Conservation (phyloP, 345 rosid species). For the Populus ilicifolia region DNA sequence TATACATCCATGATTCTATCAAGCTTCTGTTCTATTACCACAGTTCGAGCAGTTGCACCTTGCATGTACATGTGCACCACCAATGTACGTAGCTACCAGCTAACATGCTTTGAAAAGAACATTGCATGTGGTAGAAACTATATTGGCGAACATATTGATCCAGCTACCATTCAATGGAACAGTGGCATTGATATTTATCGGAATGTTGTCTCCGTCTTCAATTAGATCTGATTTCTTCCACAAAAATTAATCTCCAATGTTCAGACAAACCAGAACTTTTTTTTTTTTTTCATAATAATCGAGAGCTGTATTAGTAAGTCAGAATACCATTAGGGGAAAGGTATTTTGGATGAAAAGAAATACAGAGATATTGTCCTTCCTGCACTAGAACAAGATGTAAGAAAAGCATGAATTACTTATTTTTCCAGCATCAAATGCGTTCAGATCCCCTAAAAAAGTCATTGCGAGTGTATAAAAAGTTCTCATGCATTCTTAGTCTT, state of each 20-base stretch:
- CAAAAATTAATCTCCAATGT: not conserved
- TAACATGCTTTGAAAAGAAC: not conserved
- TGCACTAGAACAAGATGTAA: no score
- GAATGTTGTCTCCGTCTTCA: not conserved
- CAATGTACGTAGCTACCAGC: not conserved
- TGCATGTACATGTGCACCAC: not conserved
- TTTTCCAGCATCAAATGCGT: no score
- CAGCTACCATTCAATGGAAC: constrained; percentile 12
- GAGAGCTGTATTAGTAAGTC: no score
- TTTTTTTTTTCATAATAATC: no score
- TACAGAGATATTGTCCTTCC: no score
- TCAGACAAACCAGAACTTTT: not conserved
- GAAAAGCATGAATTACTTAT: no score
- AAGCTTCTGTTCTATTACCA: not conserved
- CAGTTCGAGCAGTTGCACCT: not conserved
- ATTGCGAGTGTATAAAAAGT: no score
- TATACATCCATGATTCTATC: no score
- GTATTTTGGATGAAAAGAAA: no score
- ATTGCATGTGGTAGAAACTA: not conserved
- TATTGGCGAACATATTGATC: not conserved
- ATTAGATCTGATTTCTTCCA: not conserved
- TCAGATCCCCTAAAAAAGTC: no score
- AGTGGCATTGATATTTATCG: not conserved
- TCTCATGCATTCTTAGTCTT: no score
- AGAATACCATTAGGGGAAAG: no score